Evolutionary conservation across 2,329 filamentous ascomycete genomes (phyloP).

Genomic region (Elsinoe necatrix): DNA sequence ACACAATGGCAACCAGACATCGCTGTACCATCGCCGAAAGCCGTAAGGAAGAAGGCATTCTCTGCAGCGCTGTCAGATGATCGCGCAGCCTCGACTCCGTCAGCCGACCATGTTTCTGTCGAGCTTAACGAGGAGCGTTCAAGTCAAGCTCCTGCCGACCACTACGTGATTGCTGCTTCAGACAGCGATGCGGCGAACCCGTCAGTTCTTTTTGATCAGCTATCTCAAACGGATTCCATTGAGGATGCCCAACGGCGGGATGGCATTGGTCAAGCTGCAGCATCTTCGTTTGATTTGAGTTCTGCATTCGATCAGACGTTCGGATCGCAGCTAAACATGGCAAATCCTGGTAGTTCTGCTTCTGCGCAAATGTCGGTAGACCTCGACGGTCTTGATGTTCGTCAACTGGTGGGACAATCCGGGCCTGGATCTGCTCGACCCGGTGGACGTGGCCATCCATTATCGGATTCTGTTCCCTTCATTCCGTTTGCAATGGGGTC

Average conservation of each 20-base stretch:
- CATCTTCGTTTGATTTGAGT: neutral
- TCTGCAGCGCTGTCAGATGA: neutral
- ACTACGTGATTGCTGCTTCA: neutral
- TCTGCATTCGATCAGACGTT: neutral
- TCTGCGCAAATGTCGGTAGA: conserved; percentile 15
- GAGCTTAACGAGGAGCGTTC: neutral
- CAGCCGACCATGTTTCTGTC: neutral
- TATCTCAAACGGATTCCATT: neutral
- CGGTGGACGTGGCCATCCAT: neutral
- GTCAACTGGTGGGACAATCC: conserved; percentile 5
- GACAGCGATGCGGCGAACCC: neutral
- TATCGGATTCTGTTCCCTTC: neutral
- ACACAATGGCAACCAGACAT: conserved; percentile 41
- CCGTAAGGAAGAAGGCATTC: neutral
- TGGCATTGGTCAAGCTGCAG: neutral
- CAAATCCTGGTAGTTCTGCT: neutral
- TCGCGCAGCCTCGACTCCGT: neutral
- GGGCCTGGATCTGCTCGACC: neutral
- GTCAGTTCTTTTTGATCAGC: neutral
- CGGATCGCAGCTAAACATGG: neutral
- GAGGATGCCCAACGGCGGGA: neutral
- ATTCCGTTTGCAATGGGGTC: neutral
- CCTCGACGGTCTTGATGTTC: conserved; percentile 18
- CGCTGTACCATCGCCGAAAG: conserved; percentile 14
- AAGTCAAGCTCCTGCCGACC: neutral